These are phyloP conservation scores for Dunaliella salina DNA, from an alignment of 163 green algal species.

Conservation along the genomic window DNA sequence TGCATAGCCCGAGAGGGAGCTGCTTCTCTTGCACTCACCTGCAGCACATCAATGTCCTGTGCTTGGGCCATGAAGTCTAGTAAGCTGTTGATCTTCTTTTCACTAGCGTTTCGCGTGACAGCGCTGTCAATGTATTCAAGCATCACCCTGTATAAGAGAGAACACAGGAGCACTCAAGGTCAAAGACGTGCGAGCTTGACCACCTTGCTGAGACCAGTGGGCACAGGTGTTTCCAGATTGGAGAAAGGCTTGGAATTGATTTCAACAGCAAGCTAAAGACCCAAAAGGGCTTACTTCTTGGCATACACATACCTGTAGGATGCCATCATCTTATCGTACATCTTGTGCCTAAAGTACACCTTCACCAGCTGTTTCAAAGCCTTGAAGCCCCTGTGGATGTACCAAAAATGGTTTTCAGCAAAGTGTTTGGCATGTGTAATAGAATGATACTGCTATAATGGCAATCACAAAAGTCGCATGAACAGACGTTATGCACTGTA, in stretches of 20 bases:
- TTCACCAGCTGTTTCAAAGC: slow-evolving; percentile 99
- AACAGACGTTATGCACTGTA: no score
- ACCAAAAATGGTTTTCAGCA: no score
- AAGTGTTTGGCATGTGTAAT: no score
- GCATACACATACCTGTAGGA: slow-evolving; percentile 69
- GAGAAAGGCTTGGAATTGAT: no score
- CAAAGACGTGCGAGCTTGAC: background rate
- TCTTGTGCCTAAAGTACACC: slow-evolving; percentile 75
- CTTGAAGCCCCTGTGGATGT: slow-evolving; percentile 90
- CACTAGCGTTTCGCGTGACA: slow-evolving; percentile 89
- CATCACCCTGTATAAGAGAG: slow-evolving; percentile 60
- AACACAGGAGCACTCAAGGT: background rate
- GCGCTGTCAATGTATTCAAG: slow-evolving; percentile 76
- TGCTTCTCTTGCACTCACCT: slow-evolving; percentile 28
- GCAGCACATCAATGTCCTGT: slow-evolving; percentile 64
- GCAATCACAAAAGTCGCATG: no score
- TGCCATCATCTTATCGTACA: slow-evolving; percentile 79
- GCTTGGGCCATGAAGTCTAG: slow-evolving; percentile 79
- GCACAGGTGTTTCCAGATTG: no score
- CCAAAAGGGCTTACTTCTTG: no score
- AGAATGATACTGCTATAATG: no score
- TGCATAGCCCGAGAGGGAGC: no score
- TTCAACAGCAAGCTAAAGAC: no score
- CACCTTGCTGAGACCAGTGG: no score
- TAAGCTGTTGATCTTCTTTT: slow-evolving; percentile 98